Conservation (phyloP, 805 yeast species). For the Metschnikowia dekortorum region DNA sequence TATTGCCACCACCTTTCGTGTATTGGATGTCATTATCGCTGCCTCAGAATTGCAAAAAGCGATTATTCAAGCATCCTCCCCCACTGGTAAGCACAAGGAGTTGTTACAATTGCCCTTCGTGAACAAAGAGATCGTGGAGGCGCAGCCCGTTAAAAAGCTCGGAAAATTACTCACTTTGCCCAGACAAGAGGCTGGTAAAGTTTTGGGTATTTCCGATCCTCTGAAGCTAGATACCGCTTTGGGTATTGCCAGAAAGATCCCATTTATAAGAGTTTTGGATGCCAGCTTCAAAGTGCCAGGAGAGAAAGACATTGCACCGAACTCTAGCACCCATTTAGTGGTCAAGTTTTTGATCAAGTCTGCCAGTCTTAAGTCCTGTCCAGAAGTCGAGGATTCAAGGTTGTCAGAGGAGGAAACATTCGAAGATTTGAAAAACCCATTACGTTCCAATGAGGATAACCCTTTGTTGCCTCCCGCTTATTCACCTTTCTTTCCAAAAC, state of each 20-base stretch:
- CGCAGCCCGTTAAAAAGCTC: constrained; percentile 50
- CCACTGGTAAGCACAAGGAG: constrained; percentile 52
- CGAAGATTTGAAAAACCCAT: constrained; percentile 70
- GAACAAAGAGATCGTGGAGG: constrained; percentile 40
- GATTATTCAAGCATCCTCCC: constrained; percentile 69
- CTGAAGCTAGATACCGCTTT: constrained; percentile 45
- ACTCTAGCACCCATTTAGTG: constrained; percentile 67
- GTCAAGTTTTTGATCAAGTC: constrained; percentile 74
- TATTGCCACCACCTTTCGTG: constrained; percentile 76
- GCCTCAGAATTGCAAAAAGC: constrained; percentile 66
- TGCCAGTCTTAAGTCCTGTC: constrained; percentile 59
- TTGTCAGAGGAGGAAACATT: constrained; percentile 56
- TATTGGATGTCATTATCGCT: constrained; percentile 55
- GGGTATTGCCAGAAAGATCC: constrained; percentile 59
- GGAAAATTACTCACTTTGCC: constrained; percentile 65
- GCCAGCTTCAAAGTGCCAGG: constrained; percentile 86
- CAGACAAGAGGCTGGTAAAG: constrained; percentile 51
- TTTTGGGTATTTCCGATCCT: constrained; percentile 50
- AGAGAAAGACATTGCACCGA: constrained; percentile 61
- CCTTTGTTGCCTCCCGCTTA: constrained; percentile 64
- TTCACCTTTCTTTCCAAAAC: constrained; percentile 74
- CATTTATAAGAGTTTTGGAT: constrained; percentile 60
- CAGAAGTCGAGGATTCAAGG: constrained; percentile 37
- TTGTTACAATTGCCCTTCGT: constrained; percentile 80
- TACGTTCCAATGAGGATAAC: constrained; percentile 56